Conservation (phyloP, 1,284 basidiomycete genomes). For the Coriolopsis trogii region DNA sequence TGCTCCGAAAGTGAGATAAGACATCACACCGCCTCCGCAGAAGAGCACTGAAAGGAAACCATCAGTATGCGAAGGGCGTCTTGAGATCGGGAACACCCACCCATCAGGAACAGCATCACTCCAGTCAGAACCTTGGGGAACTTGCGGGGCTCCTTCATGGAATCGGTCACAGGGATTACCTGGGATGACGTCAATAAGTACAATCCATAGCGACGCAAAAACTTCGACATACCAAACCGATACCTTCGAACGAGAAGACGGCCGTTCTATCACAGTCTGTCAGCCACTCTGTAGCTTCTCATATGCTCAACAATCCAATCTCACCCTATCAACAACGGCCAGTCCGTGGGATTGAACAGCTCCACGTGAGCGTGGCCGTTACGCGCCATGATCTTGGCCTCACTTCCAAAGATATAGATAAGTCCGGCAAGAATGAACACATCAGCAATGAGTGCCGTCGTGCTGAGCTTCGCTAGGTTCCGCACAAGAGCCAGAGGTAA, state of each 20-base stretch:
- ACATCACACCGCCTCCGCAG: conserved; percentile 87
- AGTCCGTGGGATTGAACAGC: conserved; percentile 88
- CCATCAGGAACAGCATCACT: conserved; percentile 85
- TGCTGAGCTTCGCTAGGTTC: conserved; percentile 91
- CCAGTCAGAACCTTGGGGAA: conserved; percentile 89
- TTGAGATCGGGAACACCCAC: conserved; percentile 40
- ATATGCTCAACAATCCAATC: conserved; percentile 28
- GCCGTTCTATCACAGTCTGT: conserved; percentile 67
- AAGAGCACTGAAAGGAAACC: conserved; percentile 67
- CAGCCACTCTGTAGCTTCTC: not conserved
- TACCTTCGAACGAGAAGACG: conserved; percentile 98
- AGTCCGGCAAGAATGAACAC: conserved; percentile 93
- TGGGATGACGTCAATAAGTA: conserved; percentile 27
- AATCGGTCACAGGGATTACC: conserved; percentile 95
- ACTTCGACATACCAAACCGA: conserved; percentile 76
- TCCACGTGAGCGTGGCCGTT: conserved; percentile 83
- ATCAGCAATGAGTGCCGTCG: conserved; percentile 92
- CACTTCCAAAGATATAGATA: conserved; percentile 85
- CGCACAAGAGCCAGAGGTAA: conserved; percentile 85
- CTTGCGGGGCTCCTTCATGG: conserved; percentile 93
- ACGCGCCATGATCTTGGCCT: conserved; percentile 66
- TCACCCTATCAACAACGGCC: conserved; percentile 91
- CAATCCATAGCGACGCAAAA: not conserved
- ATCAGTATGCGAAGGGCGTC: conserved; percentile 15
- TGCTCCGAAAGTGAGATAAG: conserved; percentile 89